Conservation (phyloP, 306 rosid species). For the Citrullus mucosospermus region DNA sequence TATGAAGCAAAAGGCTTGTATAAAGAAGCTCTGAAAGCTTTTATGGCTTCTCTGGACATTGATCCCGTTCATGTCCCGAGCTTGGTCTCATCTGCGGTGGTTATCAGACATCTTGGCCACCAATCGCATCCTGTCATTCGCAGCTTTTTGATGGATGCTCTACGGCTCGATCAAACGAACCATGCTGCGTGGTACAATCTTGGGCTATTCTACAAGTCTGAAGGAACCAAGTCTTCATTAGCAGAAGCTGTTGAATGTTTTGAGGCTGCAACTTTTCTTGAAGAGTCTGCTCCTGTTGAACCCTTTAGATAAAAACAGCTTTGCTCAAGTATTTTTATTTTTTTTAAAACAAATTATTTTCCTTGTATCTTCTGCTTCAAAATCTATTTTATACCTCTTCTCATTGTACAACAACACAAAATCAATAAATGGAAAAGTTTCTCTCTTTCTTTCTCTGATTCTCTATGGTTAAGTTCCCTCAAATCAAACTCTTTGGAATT, state of each 20-base stretch:
- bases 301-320: slow-evolving; percentile 48
- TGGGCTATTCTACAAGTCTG: slow-evolving; percentile 46
- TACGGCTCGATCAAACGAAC: slow-evolving; percentile 46
- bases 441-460: not conserved
- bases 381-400: not conserved
- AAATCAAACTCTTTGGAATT: not conserved
- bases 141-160: slow-evolving; percentile 64
- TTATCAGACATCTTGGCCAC: slow-evolving; percentile 32
- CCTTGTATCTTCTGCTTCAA: not conserved
- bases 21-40: slow-evolving; percentile 57
- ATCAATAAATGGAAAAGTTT: slow-evolving; percentile 1
- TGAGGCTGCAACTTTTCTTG: slow-evolving; percentile 59
- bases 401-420: slow-evolving; percentile 8
- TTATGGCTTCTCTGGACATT: slow-evolving; percentile 39
- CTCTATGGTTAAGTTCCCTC: not conserved
- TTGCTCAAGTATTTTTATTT: not conserved
- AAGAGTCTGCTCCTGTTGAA: slow-evolving; percentile 72
- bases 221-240: slow-evolving; percentile 34
- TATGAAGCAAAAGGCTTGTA: slow-evolving; percentile 50
- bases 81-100: slow-evolving; percentile 50
- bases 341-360: not conserved
- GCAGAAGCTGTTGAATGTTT: slow-evolving; percentile 67
- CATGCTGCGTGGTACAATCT: slow-evolving; percentile 79
- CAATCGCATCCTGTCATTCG: slow-evolving; percentile 23
- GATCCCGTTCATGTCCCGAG: slow-evolving; percentile 59